Base-by-base conservation (phyloP, 2,329 filamentous ascomycete genomes). In the Laburnicola sp. region DNA sequence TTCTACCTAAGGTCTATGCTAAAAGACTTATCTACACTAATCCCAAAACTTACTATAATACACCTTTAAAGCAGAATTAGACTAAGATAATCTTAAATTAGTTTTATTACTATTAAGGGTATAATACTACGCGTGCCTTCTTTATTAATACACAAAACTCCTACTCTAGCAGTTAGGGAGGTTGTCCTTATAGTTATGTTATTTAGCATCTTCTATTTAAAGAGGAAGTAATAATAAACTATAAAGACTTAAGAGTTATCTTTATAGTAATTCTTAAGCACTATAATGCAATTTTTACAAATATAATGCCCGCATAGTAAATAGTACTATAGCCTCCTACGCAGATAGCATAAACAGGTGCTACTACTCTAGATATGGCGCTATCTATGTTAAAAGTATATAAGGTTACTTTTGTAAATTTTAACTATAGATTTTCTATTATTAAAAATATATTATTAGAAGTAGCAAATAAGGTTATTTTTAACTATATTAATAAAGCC, bases 261-360 rank as follows among this genome's bases (percentile, higher is more conserved):
- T 50, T 54, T 32, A 28, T 34, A 42, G 35, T 25, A 21, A 25
- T 48, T 41, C 27, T 48, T 23, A 46, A 59, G 53, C 28, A 59
- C 39, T 41, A 59, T 27, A 45, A 59, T 36, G 27, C 30, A 59
- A 40, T 59, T 59, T 48, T 59, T 30, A 38, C 31, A 59, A 43
- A 59, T 41, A 36, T 11, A 48, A 42, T 59, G 30, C 30, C 48
- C 39, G 36, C 28, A 59, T 46, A 28, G 45, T 47, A 57, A 37
- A 41, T 32, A 47, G 50, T 59, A 59, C 40, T 59, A 30, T 48
- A 31, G 54, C 34, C 54, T 57, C 28, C 45, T 39, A 53, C 34
- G 27, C 27, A 59, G 45, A 39, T 25, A 59, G 48, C 25, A 57
- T 25, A 59, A 39, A 50, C 25, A 59, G 6, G 41, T 59, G 26